Percentiles rank a stretch among this genome's conserved stretches.
Conservation (phyloP, 2,329 filamentous ascomycete genomes). For the Fusarium sp. region DNA sequence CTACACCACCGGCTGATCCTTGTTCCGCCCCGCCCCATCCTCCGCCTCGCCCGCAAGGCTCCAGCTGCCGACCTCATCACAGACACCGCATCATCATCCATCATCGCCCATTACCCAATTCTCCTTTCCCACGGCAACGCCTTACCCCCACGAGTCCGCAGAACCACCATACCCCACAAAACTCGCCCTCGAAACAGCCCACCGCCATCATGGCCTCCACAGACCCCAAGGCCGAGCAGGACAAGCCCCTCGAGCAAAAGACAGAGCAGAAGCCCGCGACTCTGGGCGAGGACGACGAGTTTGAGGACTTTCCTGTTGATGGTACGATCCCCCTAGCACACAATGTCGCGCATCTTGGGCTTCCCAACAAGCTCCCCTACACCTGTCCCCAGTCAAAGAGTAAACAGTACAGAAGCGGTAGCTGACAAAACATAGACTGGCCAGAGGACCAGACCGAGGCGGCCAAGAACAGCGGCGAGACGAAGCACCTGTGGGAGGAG, state of each 20-base stretch:
- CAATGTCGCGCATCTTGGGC: neutral
- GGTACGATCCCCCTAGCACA: conserved; percentile 64
- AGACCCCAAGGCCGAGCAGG: conserved; percentile 43
- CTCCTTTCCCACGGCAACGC: neutral
- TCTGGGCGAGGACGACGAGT: conserved; percentile 97
- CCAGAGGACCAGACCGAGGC: conserved; percentile 89
- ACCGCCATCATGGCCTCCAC: conserved; percentile 37
- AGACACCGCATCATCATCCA: conserved; percentile 15
- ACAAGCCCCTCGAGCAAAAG: conserved; percentile 43
- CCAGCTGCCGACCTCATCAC: conserved; percentile 32
- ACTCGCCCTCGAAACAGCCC: neutral
- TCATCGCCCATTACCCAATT: neutral
- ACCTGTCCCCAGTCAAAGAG: neutral
- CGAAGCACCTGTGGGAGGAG: conserved; percentile 94
- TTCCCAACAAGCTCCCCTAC: neutral
- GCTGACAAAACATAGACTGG: conserved; percentile 75
- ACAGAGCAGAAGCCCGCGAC: conserved; percentile 61
- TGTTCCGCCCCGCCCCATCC: conserved; percentile 24
- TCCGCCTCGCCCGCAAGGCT: conserved; percentile 32
- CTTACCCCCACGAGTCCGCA: neutral
- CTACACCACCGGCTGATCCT: conserved; percentile 25
- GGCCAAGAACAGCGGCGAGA: conserved; percentile 74
- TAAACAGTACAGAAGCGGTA: neutral
- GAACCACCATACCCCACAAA: neutral
- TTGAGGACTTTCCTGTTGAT: conserved; percentile 98